These are phyloP conservation scores for Fusarium caatingaense DNA, from an alignment of 2,329 filamentous ascomycete species.

Conservation along the genomic window DNA sequence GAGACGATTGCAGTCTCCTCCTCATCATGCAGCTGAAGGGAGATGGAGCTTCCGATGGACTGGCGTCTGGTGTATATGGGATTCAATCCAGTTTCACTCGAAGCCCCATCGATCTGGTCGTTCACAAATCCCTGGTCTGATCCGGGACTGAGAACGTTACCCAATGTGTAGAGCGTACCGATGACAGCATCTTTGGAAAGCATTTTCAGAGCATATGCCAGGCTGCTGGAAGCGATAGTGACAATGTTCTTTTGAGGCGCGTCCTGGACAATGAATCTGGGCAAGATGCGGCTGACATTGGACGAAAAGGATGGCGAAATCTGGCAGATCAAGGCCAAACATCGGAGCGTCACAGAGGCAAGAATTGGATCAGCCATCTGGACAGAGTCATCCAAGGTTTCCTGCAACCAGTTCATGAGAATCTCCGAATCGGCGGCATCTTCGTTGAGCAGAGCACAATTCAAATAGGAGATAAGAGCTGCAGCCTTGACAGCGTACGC, in stretches of 20 bases:
- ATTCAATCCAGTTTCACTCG: conserved; percentile 53
- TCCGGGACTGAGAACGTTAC: conserved; percentile 88
- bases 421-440: conserved; percentile 82
- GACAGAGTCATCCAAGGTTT: conserved; percentile 78
- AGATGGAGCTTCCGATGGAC: conserved; percentile 80
- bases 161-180: conserved; percentile 94
- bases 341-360: conserved; percentile 81
- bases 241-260: conserved; percentile 76
- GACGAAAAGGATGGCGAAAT: conserved; percentile 79
- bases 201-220: conserved; percentile 83
- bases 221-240: conserved; percentile 81
- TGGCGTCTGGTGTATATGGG: conserved; percentile 66
- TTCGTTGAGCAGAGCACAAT: conserved; percentile 85
- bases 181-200: conserved; percentile 94
- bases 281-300: conserved; percentile 80
- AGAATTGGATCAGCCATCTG: conserved; percentile 86
- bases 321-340: conserved; percentile 83
- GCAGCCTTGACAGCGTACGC: conserved; percentile 88
- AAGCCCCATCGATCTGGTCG: conserved; percentile 58
- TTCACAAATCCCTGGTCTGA: conserved; percentile 66
- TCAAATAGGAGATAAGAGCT: conserved; percentile 84
- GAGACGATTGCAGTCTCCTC: conserved; percentile 84
- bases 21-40: conserved; percentile 77
- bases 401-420: conserved; percentile 87
- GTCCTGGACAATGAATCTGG: conserved; percentile 89